A percentile compares a stretch with the other conserved stretches of the same genome.
Conservation (phyloP, 1,139 yeast genomes). For the Kurtzmaniella natalensis region DNA sequence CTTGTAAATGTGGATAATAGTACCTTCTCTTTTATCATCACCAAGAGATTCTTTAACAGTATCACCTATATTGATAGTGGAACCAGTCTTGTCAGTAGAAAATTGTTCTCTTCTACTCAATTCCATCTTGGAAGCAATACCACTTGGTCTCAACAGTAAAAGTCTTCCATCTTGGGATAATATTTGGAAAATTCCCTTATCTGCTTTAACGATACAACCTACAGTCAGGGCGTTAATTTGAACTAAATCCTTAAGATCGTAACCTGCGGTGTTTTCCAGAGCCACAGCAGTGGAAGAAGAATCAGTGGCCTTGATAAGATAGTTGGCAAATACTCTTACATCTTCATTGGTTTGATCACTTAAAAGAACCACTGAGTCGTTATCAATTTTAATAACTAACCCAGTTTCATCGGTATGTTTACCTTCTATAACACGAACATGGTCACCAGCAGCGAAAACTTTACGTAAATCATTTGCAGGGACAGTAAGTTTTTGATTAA, state of each 20-base stretch:
- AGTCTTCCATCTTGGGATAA: slow-evolving; percentile 81
- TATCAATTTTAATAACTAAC: slow-evolving; percentile 76
- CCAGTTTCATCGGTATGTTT: slow-evolving; percentile 93
- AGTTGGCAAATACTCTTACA: slow-evolving; percentile 88
- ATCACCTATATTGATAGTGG: slow-evolving; percentile 84
- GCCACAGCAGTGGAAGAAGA: slow-evolving; percentile 49
- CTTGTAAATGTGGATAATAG: slow-evolving; percentile 80
- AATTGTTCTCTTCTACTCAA: slow-evolving; percentile 65
- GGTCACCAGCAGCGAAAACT: slow-evolving; percentile 88
- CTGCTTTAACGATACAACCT: slow-evolving; percentile 88
- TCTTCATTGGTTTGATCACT: slow-evolving; percentile 88
- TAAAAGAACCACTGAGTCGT: slow-evolving; percentile 83
- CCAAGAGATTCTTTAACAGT: slow-evolving; percentile 80
- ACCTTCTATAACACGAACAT: slow-evolving; percentile 89
- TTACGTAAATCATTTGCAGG: slow-evolving; percentile 82
- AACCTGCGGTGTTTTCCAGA: slow-evolving; percentile 37
- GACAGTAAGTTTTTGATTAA: slow-evolving; percentile 52
- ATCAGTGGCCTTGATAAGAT: slow-evolving; percentile 74
- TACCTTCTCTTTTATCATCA: slow-evolving; percentile 72
- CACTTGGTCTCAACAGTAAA: slow-evolving; percentile 66
- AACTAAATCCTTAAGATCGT: slow-evolving; percentile 85
- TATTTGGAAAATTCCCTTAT: slow-evolving; percentile 79
- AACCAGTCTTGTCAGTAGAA: slow-evolving; percentile 84
- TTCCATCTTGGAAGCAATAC: slow-evolving; percentile 71
- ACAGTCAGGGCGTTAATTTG: slow-evolving; percentile 82